Conservation (phyloP, 2,329 filamentous ascomycete species). For the Trichoderma lentiforme region DNA sequence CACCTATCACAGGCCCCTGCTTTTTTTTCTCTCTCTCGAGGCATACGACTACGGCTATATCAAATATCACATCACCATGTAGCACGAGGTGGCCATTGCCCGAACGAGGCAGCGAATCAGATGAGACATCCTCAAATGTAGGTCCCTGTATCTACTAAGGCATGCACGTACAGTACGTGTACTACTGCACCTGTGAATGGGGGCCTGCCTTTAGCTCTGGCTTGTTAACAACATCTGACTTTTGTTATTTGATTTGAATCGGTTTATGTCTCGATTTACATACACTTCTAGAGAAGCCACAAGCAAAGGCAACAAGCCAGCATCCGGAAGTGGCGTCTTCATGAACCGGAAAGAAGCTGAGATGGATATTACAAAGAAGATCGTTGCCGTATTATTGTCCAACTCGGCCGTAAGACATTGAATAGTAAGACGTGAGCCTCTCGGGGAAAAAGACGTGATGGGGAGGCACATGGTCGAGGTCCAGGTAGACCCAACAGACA, state of each 20-base stretch:
- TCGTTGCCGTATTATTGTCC: not conserved
- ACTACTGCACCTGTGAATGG: not conserved
- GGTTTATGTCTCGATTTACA: not conserved
- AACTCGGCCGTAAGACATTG: not conserved
- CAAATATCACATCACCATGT: not conserved
- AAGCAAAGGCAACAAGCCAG: not conserved
- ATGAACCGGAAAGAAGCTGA: not conserved
- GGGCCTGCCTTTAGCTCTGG: not conserved
- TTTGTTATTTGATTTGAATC: not conserved
- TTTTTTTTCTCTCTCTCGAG: not conserved
- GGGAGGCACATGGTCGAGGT: not conserved
- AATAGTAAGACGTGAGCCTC: not conserved
- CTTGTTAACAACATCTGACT: not conserved
- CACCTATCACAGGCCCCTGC: not conserved
- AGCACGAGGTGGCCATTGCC: not conserved
- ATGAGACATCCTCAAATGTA: not conserved
- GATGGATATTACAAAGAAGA: not conserved
- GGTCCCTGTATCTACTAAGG: not conserved
- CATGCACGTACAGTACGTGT: not conserved
- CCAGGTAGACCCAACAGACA: not conserved
- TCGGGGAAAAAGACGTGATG: not conserved
- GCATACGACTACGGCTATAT: not conserved
- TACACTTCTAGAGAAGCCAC: not conserved
- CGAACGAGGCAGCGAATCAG: constrained; percentile 8
- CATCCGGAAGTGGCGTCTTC: not conserved